Evolutionary conservation across 805 yeast genomes (phyloP), one percentile per base, ranked within the genome.

Genomic region (Yarrowia phangngaensis): DNA sequence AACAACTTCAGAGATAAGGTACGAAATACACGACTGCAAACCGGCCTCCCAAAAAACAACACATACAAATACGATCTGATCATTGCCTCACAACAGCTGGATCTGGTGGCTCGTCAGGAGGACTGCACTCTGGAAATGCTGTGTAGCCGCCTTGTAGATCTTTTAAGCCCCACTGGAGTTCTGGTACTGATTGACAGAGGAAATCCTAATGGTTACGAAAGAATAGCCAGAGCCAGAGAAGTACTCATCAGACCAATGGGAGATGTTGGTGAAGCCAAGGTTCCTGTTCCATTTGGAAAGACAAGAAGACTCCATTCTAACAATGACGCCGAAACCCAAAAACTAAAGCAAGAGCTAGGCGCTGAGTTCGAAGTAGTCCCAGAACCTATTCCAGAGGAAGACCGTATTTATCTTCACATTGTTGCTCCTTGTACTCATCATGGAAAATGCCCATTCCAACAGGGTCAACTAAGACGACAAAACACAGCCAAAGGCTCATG

Each of bases 381-480:
- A 11, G 29, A 29, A 12, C n/a, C 11, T 5, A 15, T 41, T 3
- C 29, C 34, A 8, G 35, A 5, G 6, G 22, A 41, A 26, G 66
- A 66, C 33, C 64, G 74, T 60, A 72, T 74, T 59, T 80, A 82
- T 55, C 59, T 88, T 43, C 74, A 75, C 30, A 72, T 90, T 7
- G 60, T 90, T 14, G 95, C 95, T 0, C 98, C 98, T 3, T 92
- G 97, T 60, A 66, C 90, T 0, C 97, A 92, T 62, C 95, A 87
- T 58, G 76, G 80, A 9, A 74, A 70, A 55, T 89, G 97, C 59
- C 97, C 97, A 0, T 67, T 90, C 49, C 97, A 89, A 63, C 71
- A 79, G 23, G 80, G 82, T 41, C 85, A 31, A 20, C 30, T 26
- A 8, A 23, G 94, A 2, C 76, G 75, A 26, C 78, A 73, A 58